A percentile compares a stretch with the other conserved stretches of the same genome.
These are phyloP conservation scores for Penicillium dipodomyicola DNA, from an alignment of 495 filamentous ascomycete genomes.

Conservation along the genomic window DNA sequence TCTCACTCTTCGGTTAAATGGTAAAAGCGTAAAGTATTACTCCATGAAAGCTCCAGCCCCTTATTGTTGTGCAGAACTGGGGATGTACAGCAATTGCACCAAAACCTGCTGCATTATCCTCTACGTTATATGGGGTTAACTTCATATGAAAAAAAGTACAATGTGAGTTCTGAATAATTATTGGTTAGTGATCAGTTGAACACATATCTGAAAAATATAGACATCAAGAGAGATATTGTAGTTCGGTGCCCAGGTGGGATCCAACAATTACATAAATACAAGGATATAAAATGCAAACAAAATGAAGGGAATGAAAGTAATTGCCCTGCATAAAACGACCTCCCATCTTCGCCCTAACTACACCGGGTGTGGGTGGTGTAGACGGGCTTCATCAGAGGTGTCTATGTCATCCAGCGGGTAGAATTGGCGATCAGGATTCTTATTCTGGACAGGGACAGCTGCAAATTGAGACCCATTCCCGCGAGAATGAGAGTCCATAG, in stretches of 20 bases:
- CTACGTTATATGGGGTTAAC: neutral
- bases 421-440: conserved; percentile 21
- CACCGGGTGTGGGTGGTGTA: conserved; percentile 11
- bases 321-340: neutral
- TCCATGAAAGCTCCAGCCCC: no score
- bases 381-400: conserved; percentile 23
- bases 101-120: neutral
- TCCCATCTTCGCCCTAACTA: neutral
- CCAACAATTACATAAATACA: neutral
- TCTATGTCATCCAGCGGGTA: conserved; percentile 28
- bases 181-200: neutral
- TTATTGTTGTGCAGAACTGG: no score
- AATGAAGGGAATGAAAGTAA: neutral
- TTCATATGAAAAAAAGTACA: neutral
- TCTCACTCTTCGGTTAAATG: neutral
- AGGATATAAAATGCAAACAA: neutral
- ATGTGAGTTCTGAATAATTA: neutral
- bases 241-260: neutral
- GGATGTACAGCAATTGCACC: neutral
- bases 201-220: neutral
- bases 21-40: no score
- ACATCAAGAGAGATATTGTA: neutral
- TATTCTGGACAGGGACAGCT: conserved; percentile 17
- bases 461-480: conserved; percentile 24
- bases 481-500: conserved; percentile 20